A percentile compares a stretch with the other conserved stretches of the same genome.
Evolutionary conservation across 2,329 filamentous ascomycete species (phyloP).

Genomic region (Stenocarpella maydis): DNA sequence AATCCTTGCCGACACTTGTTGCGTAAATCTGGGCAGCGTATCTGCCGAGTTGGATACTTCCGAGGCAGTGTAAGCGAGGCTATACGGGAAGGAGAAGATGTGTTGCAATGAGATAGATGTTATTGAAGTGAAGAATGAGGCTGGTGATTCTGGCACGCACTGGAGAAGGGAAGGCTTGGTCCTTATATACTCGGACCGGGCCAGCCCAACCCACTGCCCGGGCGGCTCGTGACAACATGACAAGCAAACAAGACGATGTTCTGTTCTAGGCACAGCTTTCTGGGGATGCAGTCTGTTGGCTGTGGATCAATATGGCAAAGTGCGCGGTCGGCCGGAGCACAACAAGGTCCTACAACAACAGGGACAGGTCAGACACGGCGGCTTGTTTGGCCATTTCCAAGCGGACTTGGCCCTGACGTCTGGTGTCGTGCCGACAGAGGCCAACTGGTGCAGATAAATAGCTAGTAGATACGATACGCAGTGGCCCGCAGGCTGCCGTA

Average conservation of each 20-base stretch:
- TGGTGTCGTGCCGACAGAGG: too few relatives aligned
- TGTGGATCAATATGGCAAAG: constrained; percentile 12
- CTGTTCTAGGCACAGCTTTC: constrained; percentile 5
- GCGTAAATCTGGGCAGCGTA: neutral
- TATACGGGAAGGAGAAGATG: neutral
- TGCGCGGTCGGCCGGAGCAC: constrained; percentile 2
- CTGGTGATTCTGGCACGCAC: neutral
- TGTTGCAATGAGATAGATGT: neutral
- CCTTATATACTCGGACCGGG: neutral
- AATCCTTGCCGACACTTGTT: neutral
- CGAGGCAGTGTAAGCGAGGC: constrained; percentile 1
- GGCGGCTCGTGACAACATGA: neutral
- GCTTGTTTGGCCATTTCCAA: neutral
- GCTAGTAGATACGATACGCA: too few relatives aligned
- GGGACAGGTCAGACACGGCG: constrained; percentile 11
- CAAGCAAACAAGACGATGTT: neutral
- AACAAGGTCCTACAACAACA: constrained; percentile 16
- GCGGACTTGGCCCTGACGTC: constrained; percentile 2
- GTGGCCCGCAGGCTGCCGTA: neutral
- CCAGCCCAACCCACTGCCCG: neutral
- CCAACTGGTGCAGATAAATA: too few relatives aligned
- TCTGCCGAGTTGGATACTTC: neutral
- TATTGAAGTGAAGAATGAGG: neutral
- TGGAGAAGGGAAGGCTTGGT: neutral
- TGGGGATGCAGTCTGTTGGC: neutral